These are phyloP conservation scores for Ligustrum vulgare DNA, from an alignment of 257 asterid species.

Conservation along the genomic window DNA sequence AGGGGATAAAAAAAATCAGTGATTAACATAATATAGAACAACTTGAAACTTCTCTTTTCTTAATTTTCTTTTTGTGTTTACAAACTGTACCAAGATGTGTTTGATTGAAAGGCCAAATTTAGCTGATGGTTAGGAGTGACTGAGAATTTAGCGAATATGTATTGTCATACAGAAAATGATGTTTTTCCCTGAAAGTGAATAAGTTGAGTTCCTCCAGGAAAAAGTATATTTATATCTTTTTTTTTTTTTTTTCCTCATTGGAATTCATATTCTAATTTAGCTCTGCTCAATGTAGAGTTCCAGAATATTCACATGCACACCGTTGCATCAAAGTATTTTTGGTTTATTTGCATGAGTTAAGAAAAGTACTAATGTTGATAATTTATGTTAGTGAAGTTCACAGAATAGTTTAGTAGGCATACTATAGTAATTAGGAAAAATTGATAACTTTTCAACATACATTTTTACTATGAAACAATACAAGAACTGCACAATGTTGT, in stretches of 20 bases:
- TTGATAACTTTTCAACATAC: not conserved
- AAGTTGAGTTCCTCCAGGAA: not conserved
- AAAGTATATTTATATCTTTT: too few species aligned
- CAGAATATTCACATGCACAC: not conserved
- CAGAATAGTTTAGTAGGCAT: not conserved
- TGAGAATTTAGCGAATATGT: not conserved
- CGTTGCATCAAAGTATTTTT: not conserved
- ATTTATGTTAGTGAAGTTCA: not conserved
- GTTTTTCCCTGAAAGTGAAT: not conserved
- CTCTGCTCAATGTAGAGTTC: not conserved
- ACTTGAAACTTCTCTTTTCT: too few species aligned
- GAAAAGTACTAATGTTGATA: not conserved
- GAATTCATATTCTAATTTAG: not conserved
- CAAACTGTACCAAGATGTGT: not conserved
- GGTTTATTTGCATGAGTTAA: too few species aligned
- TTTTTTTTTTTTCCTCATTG: too few species aligned
- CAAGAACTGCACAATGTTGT: not conserved
- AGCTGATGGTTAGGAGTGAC: too few species aligned
- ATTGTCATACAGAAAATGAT: too few species aligned
- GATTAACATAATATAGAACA: too few species aligned
- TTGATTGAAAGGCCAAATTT: too few species aligned
- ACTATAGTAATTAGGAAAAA: not conserved
- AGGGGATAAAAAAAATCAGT: too few species aligned
- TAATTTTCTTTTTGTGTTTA: not conserved
- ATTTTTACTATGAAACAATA: not conserved